Evolutionary conservation across 1,139 yeast genomes (phyloP).

Genomic region (Meyerozyma elateridarum): DNA sequence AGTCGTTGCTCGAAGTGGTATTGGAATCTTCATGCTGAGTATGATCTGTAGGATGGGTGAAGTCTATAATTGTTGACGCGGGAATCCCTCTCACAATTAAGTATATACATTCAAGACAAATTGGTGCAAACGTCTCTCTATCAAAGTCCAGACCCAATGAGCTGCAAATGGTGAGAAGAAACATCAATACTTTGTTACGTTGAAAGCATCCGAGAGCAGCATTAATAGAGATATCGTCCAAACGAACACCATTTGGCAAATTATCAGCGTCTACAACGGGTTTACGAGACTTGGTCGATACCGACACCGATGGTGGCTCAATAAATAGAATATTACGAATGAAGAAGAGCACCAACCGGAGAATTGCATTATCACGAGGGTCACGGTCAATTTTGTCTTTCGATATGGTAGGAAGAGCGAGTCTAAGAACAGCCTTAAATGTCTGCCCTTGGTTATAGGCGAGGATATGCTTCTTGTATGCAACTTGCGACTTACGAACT

Average conservation of each 20-base stretch:
- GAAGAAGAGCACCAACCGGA: slow-evolving; percentile 68
- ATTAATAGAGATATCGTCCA: slow-evolving; percentile 66
- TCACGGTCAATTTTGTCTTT: slow-evolving; percentile 54
- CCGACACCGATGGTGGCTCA: slow-evolving; percentile 58
- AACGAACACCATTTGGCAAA: slow-evolving; percentile 50
- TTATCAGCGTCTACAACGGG: slow-evolving; percentile 27
- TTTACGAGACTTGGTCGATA: slow-evolving; percentile 35
- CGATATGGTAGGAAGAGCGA: slow-evolving; percentile 65
- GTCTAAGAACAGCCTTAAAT: slow-evolving; percentile 63
- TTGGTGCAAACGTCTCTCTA: slow-evolving; percentile 53
- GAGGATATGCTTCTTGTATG: slow-evolving; percentile 67
- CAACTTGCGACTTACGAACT: slow-evolving; percentile 59
- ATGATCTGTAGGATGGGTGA: slow-evolving; percentile 11
- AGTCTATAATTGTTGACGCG: slow-evolving; percentile 8
- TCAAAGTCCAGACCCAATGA: slow-evolving; percentile 64
- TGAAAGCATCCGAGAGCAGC: slow-evolving; percentile 55
- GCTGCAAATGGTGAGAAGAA: slow-evolving; percentile 64
- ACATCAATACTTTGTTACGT: slow-evolving; percentile 65
- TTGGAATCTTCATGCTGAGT: slow-evolving; percentile 14
- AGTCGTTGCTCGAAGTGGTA: slow-evolving; percentile 11
- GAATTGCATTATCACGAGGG: slow-evolving; percentile 65
- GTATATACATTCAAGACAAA: slow-evolving; percentile 67
- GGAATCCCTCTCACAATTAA: slow-evolving; percentile 53
- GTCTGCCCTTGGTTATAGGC: slow-evolving; percentile 56
- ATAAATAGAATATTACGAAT: slow-evolving; percentile 73